Evolutionary conservation across 2,329 filamentous ascomycete species (phyloP).

Genomic region (Scedosporium aurantiacum): DNA sequence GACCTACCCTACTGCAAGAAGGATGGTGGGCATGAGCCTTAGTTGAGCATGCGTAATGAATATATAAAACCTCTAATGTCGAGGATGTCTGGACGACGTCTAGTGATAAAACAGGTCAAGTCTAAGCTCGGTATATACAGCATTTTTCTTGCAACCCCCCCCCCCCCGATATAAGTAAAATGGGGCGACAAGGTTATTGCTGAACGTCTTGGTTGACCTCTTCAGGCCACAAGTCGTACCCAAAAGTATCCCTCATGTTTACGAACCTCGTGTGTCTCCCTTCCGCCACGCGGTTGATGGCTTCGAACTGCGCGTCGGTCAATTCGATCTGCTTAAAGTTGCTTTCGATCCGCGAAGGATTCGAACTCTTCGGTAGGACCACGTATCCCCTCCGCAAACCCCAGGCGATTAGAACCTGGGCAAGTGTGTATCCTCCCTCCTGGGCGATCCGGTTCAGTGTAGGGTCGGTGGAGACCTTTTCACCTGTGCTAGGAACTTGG

Average conservation of each 20-base stretch:
- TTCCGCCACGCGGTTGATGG: constrained; percentile 35
- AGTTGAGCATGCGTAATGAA: too few species aligned
- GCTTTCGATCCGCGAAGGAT: constrained; percentile 53
- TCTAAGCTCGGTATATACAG: too few species aligned
- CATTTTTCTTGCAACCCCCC: too few species aligned
- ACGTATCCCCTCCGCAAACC: constrained; percentile 54
- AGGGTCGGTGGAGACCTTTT: constrained; percentile 30
- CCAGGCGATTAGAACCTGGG: constrained; percentile 45
- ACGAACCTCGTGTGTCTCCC: constrained; percentile 61
- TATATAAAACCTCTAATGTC: too few species aligned
- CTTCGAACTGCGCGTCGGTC: constrained; percentile 23
- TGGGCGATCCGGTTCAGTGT: constrained; percentile 41
- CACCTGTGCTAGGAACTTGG: constrained; percentile 26
- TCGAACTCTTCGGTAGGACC: constrained; percentile 61
- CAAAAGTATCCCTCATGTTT: constrained; percentile 75
- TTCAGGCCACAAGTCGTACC: constrained; percentile 59
- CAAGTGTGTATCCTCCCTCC: constrained; percentile 37
- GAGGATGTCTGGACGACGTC: too few species aligned
- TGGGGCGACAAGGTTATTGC: too few species aligned
- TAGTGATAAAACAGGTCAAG: too few species aligned
- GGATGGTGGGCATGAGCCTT: too few species aligned
- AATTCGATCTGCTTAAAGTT: constrained; percentile 39
- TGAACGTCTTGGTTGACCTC: constrained; percentile 21
- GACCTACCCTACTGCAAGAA: too few species aligned
- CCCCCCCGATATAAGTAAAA: too few species aligned